Evolutionary conservation across 108 stramenopile species (phyloP).

Genomic region (Pelagomonas calceolata): DNA sequence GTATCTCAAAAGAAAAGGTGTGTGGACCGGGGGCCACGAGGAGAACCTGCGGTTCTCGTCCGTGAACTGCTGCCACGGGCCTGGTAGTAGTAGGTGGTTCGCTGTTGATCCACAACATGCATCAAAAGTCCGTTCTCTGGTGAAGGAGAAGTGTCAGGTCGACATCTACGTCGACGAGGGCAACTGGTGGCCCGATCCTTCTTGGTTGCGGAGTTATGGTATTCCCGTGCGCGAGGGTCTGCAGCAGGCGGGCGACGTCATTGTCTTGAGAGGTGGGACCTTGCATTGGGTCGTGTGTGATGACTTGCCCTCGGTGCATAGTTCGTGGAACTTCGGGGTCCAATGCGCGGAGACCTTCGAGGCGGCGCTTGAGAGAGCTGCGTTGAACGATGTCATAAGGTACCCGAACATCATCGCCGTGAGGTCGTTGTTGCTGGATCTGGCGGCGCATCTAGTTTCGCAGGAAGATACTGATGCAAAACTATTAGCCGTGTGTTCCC

Average conservation of each 20-base stretch:
- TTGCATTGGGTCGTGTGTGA: constrained; percentile 2
- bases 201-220: background rate
- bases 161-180: constrained; percentile 9
- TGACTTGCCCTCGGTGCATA: background rate
- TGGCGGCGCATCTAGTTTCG: no score
- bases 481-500: no score
- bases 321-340: constrained; percentile 2
- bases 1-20: background rate
- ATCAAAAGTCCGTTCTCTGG: background rate
- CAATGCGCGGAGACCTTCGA: no score
- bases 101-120: background rate
- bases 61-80: constrained; percentile 7
- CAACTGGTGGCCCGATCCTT: background rate
- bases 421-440: no score
- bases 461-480: no score
- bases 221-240: background rate
- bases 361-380: no score
- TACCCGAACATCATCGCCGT: no score
- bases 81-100: background rate
- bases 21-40: constrained; percentile 4
- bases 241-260: constrained; percentile 1
- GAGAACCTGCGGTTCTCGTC: constrained; percentile 5
- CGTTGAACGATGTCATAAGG: no score
- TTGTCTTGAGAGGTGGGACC: background rate
- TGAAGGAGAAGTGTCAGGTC: background rate